These are phyloP conservation scores for Cystofilobasidium macerans DNA, from an alignment of 768 basidiomycete genomes.

Conservation along the genomic window DNA sequence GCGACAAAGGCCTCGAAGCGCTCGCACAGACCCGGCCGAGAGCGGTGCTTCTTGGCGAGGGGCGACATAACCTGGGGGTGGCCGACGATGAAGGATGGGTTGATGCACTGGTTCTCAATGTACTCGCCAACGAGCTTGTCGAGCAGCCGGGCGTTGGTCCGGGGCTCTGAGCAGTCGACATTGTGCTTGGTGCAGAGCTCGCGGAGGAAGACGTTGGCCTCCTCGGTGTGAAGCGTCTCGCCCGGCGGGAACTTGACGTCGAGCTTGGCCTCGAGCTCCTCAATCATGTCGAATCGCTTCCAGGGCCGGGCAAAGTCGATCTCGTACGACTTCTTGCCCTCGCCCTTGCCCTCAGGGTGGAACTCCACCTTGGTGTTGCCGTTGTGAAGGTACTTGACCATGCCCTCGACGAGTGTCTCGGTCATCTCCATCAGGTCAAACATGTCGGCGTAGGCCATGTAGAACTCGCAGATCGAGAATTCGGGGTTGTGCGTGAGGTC, in stretches of 20 bases:
- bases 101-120: conserved; percentile 93
- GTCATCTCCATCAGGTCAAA: conserved; percentile 97
- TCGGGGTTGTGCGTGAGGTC: conserved; percentile 99
- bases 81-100: conserved; percentile 93
- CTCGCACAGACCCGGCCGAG: conserved; percentile 92
- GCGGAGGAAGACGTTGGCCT: conserved; percentile 77
- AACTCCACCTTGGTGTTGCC: conserved; percentile 68
- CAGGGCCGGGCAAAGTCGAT: conserved; percentile 88
- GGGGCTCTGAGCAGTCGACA: conserved; percentile 90
- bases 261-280: conserved; percentile 86
- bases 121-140: conserved; percentile 99
- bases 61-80: conserved; percentile 99
- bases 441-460: conserved; percentile 99
- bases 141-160: conserved; percentile 84
- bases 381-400: conserved; percentile 75
- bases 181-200: conserved; percentile 84
- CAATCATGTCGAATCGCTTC: conserved; percentile 99
- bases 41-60: conserved; percentile 95
- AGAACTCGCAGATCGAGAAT: conserved; percentile 99
- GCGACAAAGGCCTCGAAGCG: conserved; percentile 98
- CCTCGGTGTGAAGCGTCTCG: conserved; percentile 72
- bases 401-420: conserved; percentile 73
- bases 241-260: conserved; percentile 85
- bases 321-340: conserved; percentile 48
- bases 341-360: conserved; percentile 87